phyloP scores from a whole-genome alignment of 805 yeast species.

The Starmerella bacillaris region DNA sequence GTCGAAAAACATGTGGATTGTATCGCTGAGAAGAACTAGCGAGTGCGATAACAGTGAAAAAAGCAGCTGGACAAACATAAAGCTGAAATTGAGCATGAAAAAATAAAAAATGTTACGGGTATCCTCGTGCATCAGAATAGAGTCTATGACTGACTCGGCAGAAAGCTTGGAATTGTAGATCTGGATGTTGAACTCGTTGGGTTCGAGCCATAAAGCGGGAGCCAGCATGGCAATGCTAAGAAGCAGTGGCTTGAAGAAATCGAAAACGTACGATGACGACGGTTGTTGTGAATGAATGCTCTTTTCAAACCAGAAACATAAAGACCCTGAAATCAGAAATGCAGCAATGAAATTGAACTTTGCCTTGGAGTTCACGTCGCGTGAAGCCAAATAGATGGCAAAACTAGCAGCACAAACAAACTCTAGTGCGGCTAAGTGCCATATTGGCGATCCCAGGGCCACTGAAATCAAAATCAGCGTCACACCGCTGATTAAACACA shows the following conservation, averaged over 20 bases:
- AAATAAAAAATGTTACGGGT: slow-evolving; percentile 82
- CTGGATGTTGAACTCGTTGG: neutral
- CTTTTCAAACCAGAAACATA: too few species aligned
- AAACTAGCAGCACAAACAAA: too few species aligned
- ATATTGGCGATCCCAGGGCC: too few species aligned
- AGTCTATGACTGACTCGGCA: slow-evolving; percentile 18
- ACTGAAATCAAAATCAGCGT: too few species aligned
- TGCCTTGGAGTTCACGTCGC: too few species aligned
- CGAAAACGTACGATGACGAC: neutral
- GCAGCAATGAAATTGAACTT: too few species aligned
- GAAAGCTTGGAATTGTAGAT: neutral
- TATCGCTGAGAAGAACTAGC: slow-evolving; percentile 76
- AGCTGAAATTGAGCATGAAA: slow-evolving; percentile 64
- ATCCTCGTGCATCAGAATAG: slow-evolving; percentile 37
- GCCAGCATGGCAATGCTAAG: too few species aligned
- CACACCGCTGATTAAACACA: too few species aligned
- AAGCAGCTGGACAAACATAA: slow-evolving; percentile 84
- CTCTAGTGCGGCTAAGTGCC: too few species aligned
- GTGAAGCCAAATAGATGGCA: too few species aligned
- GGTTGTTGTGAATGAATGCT: too few species aligned
- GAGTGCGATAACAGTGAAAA: slow-evolving; percentile 89
- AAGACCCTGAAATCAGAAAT: too few species aligned
- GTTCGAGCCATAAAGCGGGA: neutral
- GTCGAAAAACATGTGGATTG: slow-evolving; percentile 90
- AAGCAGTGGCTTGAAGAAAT: neutral